Base-by-base conservation (phyloP, 108 stramenopile genomes). In the Nitzschia putrida region DNA sequence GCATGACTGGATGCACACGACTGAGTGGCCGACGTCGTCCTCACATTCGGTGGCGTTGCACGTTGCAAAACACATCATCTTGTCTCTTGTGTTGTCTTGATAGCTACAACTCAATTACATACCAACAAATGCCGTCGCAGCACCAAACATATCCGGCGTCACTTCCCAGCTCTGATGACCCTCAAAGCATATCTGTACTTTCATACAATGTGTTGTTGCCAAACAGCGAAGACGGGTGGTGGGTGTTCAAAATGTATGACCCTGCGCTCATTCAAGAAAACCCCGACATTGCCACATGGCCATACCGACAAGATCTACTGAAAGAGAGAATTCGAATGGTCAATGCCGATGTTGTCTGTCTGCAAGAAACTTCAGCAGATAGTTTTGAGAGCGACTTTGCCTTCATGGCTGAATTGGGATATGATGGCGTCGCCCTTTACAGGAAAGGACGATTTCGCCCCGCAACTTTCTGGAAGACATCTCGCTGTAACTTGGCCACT, bases 391-490 rank as follows among this genome's bases (percentile, higher is more conserved):
- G 82, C 12, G 96, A 96, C 64, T 96, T 96, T 89, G 69, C 64
- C 26, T 96, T 90, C 76, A 95, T 90, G 92, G 61, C 57, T 43
- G 85, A 85, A 24, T 54, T 85, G 26, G 85, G 93, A 7, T 94
- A 84, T 56, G 82, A 86, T 65, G 85, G 74, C n/a, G 53, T 71
- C 10, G 90, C 87, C 52, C 76, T 90, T 70, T 91, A 89, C 68
- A 84, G 81, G 68, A 85, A 85, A 59, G 93, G 93, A 34, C 80
- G 89, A 34, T 85, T 94, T 75, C 85, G 88, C 57, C 85, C 93
- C 18, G 85, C 94, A 10, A 96, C 96, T n/a, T 96, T 96, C 83
- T 96, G 91, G 94, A 93, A 90, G 75, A 85, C 77, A 6, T 74
- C 72, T 44, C 66, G 84, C 58, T 80, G 83, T 47, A 75, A 83